These are phyloP conservation scores for Hippophae rhamnoides DNA, from an alignment of 306 rosid genomes.

Conservation along the genomic window DNA sequence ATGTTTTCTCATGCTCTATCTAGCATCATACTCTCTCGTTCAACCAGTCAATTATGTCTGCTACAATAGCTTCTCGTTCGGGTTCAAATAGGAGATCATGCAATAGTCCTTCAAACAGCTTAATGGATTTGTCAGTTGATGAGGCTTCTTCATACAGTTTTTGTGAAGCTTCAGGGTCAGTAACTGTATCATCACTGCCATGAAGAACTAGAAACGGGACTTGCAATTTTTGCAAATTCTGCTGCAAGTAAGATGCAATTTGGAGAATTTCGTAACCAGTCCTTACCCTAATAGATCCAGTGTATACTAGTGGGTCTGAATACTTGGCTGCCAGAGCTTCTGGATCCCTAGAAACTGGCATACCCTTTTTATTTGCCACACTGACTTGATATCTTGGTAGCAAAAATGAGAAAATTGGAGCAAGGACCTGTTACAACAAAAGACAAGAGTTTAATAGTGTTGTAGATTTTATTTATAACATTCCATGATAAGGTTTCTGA, in stretches of 20 bases:
- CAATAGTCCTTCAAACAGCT: slow-evolving; percentile 50
- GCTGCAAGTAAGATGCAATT: slow-evolving; percentile 58
- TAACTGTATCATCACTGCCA: slow-evolving; percentile 71
- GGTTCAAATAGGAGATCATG: slow-evolving; percentile 91
- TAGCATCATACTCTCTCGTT: slow-evolving; percentile 36
- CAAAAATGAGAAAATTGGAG: slow-evolving; percentile 61
- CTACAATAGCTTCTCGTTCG: slow-evolving; percentile 45
- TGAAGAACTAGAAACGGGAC: slow-evolving; percentile 86
- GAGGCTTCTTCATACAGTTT: slow-evolving; percentile 63
- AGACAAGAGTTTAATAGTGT: not conserved
- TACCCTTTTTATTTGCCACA: slow-evolving; percentile 52
- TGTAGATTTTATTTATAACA: not conserved
- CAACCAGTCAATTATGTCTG: slow-evolving; percentile 65
- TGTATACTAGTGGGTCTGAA: slow-evolving; percentile 80
- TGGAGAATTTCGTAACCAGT: slow-evolving; percentile 79
- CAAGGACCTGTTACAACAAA: slow-evolving; percentile 41
- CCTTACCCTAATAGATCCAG: slow-evolving; percentile 59
- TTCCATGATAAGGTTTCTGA: too few relatives aligned
- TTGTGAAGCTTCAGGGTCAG: slow-evolving; percentile 65
- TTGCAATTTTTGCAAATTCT: slow-evolving; percentile 43
- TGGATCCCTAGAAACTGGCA: slow-evolving; percentile 66
- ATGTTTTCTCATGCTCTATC: not conserved
- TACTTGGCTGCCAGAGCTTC: slow-evolving; percentile 66
- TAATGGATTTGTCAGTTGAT: slow-evolving; percentile 66
- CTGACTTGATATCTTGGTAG: slow-evolving; percentile 61